Evolutionary conservation across 2,329 filamentous ascomycete genomes (phyloP).

Genomic region (Xylaria sp.): DNA sequence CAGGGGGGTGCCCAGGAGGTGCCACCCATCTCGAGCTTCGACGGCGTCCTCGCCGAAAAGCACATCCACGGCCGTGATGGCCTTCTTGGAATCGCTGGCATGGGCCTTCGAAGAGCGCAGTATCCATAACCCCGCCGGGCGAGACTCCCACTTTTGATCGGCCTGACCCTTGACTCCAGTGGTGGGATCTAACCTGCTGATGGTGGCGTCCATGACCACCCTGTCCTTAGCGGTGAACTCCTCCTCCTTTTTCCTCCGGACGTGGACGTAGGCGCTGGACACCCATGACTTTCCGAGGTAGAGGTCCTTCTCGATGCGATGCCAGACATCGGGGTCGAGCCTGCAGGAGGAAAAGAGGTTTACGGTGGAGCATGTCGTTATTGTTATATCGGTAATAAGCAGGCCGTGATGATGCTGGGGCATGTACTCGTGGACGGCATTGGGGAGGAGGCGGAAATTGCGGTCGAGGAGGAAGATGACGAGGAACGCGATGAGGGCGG

Average conservation of each 20-base stretch:
- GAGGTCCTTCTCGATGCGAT: conserved; percentile 86
- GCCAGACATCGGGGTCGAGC: conserved; percentile 73
- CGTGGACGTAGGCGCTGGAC: conserved; percentile 76
- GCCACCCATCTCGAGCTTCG: conserved; percentile 86
- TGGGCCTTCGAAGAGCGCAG: conserved; percentile 72
- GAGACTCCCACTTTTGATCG: conserved; percentile 73
- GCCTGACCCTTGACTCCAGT: conserved; percentile 57
- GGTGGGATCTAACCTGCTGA: conserved; percentile 72
- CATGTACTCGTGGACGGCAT: conserved; percentile 82
- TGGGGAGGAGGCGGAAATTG: conserved; percentile 83
- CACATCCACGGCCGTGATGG: conserved; percentile 81
- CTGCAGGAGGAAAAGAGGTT: conserved; percentile 77
- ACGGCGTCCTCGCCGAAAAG: conserved; percentile 90
- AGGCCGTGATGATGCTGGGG: conserved; percentile 83
- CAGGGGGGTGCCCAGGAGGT: conserved; percentile 73
- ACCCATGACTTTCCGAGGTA: conserved; percentile 77
- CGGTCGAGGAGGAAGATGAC: conserved; percentile 83
- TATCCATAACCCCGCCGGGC: conserved; percentile 80
- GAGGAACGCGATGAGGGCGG: conserved; percentile 68
- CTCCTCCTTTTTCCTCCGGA: conserved; percentile 83
- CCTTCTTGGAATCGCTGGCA: conserved; percentile 73
- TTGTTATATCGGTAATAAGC: conserved; percentile 82
- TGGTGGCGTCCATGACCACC: conserved; percentile 77
- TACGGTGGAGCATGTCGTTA: conserved; percentile 74
- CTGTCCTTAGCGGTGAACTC: conserved; percentile 74